phyloP scores from a whole-genome alignment of 768 basidiomycete species.

The Infundibulicybe gibba region DNA sequence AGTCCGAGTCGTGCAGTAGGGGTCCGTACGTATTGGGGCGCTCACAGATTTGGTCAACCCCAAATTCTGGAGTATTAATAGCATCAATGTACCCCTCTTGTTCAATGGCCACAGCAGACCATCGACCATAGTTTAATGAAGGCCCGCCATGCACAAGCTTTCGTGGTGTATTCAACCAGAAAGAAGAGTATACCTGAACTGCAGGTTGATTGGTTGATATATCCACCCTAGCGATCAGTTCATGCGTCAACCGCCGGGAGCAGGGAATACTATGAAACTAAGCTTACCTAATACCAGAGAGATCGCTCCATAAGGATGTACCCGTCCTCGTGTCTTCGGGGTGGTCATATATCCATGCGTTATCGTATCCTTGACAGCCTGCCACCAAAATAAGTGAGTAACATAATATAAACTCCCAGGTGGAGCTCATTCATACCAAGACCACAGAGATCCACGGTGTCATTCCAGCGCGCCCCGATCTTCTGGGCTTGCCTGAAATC shows the following conservation, averaged over 20 bases:
- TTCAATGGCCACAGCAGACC: conserved; percentile 47
- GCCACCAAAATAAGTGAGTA: not conserved
- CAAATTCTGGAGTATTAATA: conserved; percentile 54
- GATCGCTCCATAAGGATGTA: conserved; percentile 41
- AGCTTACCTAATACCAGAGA: conserved; percentile 44
- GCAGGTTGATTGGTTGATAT: conserved; percentile 49
- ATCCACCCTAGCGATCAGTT: conserved; percentile 31
- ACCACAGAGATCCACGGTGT: conserved; percentile 18
- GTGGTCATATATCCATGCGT: conserved; percentile 46
- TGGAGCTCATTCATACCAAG: conserved; percentile 13
- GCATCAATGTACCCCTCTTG: conserved; percentile 52
- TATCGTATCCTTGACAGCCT: conserved; percentile 49
- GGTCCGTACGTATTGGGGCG: conserved; percentile 3
- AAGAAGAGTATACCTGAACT: conserved; percentile 46
- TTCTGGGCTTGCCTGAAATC: conserved; percentile 31
- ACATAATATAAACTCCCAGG: not conserved
- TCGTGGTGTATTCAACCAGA: conserved; percentile 40
- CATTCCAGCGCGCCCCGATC: conserved; percentile 25
- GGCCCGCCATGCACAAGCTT: conserved; percentile 49
- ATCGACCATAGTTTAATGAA: conserved; percentile 31
- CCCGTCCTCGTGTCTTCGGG: conserved; percentile 19
- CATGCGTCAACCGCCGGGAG: not conserved
- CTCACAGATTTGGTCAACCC: conserved; percentile 50
- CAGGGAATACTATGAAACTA: not conserved
- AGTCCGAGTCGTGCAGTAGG: not conserved